Percentiles rank a stretch among this genome's conserved stretches.
Evolutionary conservation across 1,139 yeast species (phyloP).

Genomic region (Candida glucosophila): DNA sequence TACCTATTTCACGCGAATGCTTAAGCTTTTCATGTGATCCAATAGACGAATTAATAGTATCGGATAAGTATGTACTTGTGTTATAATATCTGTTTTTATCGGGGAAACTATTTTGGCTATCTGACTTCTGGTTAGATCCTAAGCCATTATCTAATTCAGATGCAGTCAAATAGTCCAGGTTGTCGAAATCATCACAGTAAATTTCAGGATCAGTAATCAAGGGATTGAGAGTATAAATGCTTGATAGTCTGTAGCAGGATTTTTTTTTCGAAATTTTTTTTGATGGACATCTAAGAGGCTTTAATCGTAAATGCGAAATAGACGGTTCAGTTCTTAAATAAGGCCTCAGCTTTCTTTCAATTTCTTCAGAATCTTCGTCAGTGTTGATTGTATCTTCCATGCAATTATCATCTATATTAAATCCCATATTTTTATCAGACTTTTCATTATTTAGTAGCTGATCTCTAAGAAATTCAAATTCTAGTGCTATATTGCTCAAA

Average conservation of each 20-base stretch:
- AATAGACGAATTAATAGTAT: conserved; percentile 1
- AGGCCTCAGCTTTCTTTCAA: too few relatives aligned
- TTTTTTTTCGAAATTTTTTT: conserved; percentile 31
- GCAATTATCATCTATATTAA: too few relatives aligned
- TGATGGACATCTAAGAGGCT: conserved; percentile 31
- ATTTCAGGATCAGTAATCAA: conserved; percentile 1
- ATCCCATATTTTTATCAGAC: too few relatives aligned
- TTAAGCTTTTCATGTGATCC: too few relatives aligned
- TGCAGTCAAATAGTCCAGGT: not conserved
- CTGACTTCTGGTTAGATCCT: too few relatives aligned
- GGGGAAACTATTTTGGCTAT: too few relatives aligned
- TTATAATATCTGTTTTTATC: too few relatives aligned
- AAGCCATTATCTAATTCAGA: too few relatives aligned
- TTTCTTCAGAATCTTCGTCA: too few relatives aligned
- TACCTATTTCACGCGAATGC: too few relatives aligned
- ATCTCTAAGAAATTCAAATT: conserved; percentile 29
- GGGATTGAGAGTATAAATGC: conserved; percentile 29
- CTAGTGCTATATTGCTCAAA: conserved; percentile 40
- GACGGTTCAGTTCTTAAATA: conserved; percentile 16
- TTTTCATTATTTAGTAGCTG: not conserved
- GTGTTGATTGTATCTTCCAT: too few relatives aligned
- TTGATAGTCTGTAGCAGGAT: conserved; percentile 32
- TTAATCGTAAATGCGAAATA: conserved; percentile 29
- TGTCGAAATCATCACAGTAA: not conserved
- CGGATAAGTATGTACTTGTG: too few relatives aligned